A percentile compares a stretch with the other conserved stretches of the same genome.
Conservation (phyloP, 108 stramenopile genomes). For the Nitzschia palea region DNA sequence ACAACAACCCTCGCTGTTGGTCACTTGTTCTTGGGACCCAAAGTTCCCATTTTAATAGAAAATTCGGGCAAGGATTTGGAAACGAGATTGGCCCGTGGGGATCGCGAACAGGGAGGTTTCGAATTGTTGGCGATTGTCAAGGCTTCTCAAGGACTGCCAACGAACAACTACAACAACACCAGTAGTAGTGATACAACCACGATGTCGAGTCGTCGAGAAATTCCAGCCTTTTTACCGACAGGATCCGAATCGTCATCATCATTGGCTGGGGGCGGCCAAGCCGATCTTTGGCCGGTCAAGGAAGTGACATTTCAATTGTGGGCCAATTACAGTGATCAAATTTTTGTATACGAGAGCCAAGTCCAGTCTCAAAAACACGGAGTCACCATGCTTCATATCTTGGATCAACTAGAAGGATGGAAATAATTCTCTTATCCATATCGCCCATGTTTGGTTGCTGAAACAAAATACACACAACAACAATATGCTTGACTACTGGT, state of each 20-base stretch:
- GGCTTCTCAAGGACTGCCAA: not conserved
- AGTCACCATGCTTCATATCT: not conserved
- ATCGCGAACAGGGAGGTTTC: not conserved
- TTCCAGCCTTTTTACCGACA: too few species aligned
- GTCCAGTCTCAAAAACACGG: not conserved
- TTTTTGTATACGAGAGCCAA: not conserved
- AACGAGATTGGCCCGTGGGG: not conserved
- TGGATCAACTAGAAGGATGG: not conserved
- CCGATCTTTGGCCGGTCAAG: not conserved
- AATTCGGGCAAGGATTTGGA: not conserved
- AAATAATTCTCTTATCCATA: not conserved
- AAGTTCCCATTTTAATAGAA: not conserved
- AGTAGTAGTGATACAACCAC: too few species aligned
- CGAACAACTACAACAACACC: not conserved
- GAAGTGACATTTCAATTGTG: not conserved
- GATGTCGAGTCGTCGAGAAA: too few species aligned
- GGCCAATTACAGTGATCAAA: not conserved
- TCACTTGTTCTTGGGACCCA: not conserved
- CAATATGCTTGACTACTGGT: not conserved
- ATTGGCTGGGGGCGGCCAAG: too few species aligned
- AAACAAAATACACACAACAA: not conserved
- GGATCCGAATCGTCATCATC: too few species aligned
- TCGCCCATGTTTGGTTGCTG: too few species aligned
- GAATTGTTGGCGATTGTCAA: not conserved
- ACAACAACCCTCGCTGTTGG: not conserved